These are phyloP conservation scores for Pseudopithomyces maydicus DNA, from an alignment of 2,329 filamentous ascomycete genomes.

Conservation along the genomic window DNA sequence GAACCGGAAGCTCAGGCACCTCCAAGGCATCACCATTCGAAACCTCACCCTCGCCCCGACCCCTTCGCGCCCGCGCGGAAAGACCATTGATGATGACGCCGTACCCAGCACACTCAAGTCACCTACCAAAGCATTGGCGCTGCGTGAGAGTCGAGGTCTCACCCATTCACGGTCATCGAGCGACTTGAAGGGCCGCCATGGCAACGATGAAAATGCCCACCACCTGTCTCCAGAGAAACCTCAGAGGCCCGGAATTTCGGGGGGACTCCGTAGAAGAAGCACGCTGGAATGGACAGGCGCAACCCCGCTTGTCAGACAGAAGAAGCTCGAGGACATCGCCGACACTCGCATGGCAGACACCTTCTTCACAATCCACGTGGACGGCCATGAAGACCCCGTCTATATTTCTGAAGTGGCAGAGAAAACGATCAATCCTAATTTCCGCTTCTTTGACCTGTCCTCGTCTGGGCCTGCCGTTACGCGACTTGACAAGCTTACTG, in stretches of 20 bases:
- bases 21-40: slow-evolving; percentile 83
- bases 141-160: slow-evolving; percentile 55
- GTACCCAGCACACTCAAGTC: slow-evolving; percentile 70
- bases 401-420: slow-evolving; percentile 86
- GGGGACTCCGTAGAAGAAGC: slow-evolving; percentile 58
- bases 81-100: slow-evolving; percentile 77
- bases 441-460: slow-evolving; percentile 80
- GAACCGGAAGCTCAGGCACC: slow-evolving; percentile 87
- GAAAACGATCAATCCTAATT: slow-evolving; percentile 88
- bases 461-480: slow-evolving; percentile 67
- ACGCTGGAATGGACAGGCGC: slow-evolving; percentile 68
- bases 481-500: slow-evolving; percentile 65
- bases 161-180: slow-evolving; percentile 65
- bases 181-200: slow-evolving; percentile 49
- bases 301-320: slow-evolving; percentile 67
- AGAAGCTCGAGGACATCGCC: slow-evolving; percentile 74
- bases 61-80: slow-evolving; percentile 56
- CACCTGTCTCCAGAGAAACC: slow-evolving; percentile 24
- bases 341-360: slow-evolving; percentile 78
- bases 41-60: slow-evolving; percentile 74
- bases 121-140: slow-evolving; percentile 67
- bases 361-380: slow-evolving; percentile 84
- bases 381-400: slow-evolving; percentile 69
- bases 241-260: slow-evolving; percentile 39
- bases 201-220: slow-evolving; percentile 4